Base-by-base conservation (phyloP, 208 protist genomes). In the Crithidia thermophila region DNA sequence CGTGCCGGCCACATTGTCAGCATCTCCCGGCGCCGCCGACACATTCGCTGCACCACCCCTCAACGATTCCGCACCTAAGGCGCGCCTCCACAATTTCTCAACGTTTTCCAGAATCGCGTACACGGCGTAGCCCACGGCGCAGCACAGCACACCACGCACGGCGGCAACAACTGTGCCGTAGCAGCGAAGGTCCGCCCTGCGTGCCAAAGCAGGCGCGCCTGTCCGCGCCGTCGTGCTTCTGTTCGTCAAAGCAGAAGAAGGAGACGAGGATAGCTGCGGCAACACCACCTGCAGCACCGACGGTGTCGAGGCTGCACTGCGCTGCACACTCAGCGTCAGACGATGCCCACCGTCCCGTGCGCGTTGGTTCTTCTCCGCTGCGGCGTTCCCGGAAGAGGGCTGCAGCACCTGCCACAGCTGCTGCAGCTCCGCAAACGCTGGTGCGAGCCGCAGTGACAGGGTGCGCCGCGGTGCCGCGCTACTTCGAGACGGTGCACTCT, bases 371-470 rank as follows among this genome's bases (percentile, higher is more conserved):
- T n/a, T n/a, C n/a, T n/a, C n/a, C n/a, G n/a, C n/a, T n/a, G n/a
- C n/a, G n/a, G n/a, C n/a, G n/a, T n/a, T n/a, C n/a, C n/a, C n/a
- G n/a, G n/a, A n/a, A n/a, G n/a, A n/a, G n/a, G 50, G 67, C n/a
- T 30, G 28, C 33, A 40, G 18, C 13, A 52, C 51, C 13, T 62
- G 60, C 69, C 69, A 75, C 9, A 75, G 43, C 16, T 42, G 69
- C 36, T 75, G 69, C 42, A 75, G 53, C 30, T 27, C 39, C n/a
- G 37, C 46, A 14, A 61, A 66, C n/a, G 58, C 67, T 1, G 67
- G 58, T 4, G 43, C 28, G 6, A 45, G 42, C 16, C 53, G 67
- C 67, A 47, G 40, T 58, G 61, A 39, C 50, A 66, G 25, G 23
- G 58, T 61, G 27, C 57, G 50, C 25, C 59, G 67, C 37, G 37